Evolutionary conservation across 768 basidiomycete species (phyloP), one percentile per base, ranked within the genome.

Genomic region (Leucogyrophana mollusca): DNA sequence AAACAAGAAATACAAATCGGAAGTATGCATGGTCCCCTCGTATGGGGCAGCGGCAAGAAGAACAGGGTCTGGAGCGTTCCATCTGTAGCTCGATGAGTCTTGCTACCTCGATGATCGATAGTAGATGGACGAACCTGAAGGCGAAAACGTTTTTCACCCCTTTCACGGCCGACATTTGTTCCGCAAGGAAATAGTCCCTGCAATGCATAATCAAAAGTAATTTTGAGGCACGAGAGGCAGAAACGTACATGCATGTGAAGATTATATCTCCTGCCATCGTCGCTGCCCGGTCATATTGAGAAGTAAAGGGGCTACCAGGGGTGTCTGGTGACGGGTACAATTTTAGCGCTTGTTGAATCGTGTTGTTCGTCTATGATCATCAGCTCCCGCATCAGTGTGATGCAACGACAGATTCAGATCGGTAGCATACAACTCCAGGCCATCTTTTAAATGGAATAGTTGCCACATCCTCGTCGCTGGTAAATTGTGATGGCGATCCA

Each of bases 61-160:
- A 2, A 73, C 69, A 3, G 72, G 61, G 49, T 74, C 66, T 16
- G 73, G 70, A 13, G 72, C 67, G 53, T 75, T 69, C 69, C 73
- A 75, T 22, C 73, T 73, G 20, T 6, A 20, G 3, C 8, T 23
- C n/a, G n/a, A n/a, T n/a, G n/a, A n/a, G n/a, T n/a, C n/a, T n/a
- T n/a, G n/a, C n/a, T n/a, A n/a, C n/a, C n/a, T n/a, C n/a, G n/a
- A n/a, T n/a, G n/a, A n/a, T 3, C 25, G 22, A 21, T 11, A 34
- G 17, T 20, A 20, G 21, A 25, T n/a, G 1, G 13, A 20, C 57
- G 39, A 25, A 71, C 72, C 67, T 66, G 45, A 46, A 74, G 13
- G 62, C 51, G 51, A 59, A 74, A 2, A 69, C 60, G 40, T 68
- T 67, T 11, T 67, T 55, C 1, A 59, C 59, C 9, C 64, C 65